These are phyloP conservation scores for Chlamydomonas applanata DNA, from an alignment of 139 green algal genomes.

Conservation along the genomic window DNA sequence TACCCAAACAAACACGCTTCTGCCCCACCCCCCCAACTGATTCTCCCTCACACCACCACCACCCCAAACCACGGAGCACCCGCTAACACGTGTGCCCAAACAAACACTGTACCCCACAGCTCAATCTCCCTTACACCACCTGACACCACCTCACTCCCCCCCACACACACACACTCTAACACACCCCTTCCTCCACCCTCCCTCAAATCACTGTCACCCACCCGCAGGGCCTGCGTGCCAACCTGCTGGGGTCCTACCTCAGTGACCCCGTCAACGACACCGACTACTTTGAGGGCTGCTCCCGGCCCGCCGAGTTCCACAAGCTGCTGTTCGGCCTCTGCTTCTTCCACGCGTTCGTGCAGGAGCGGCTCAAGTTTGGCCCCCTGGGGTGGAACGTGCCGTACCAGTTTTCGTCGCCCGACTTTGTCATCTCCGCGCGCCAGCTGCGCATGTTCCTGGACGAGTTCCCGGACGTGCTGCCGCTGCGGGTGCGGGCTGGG, in stretches of 20 bases:
- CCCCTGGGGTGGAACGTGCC: conserved; percentile 81
- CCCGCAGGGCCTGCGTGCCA: conserved; percentile 51
- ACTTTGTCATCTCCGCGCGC: conserved; percentile 67
- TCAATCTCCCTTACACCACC: no score
- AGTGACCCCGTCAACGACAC: conserved; percentile 49
- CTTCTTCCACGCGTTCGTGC: conserved; percentile 64
- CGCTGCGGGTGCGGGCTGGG: conserved; percentile 5
- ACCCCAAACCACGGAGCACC: no score
- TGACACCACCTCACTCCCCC: not conserved
- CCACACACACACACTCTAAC: not conserved
- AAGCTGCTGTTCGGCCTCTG: conserved; percentile 62
- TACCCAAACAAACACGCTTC: no score
- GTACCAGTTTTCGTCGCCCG: conserved; percentile 70
- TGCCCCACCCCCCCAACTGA: no score
- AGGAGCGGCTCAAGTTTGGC: conserved; percentile 79
- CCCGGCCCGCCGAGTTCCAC: conserved; percentile 28
- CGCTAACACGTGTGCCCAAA: no score
- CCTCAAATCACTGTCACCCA: conserved; percentile 17
- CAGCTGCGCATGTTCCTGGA: conserved; percentile 81
- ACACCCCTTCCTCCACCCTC: not conserved
- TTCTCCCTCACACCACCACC: no score
- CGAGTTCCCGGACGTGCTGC: conserved; percentile 43
- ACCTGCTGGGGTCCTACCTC: conserved; percentile 55
- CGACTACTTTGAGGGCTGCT: conserved; percentile 48
- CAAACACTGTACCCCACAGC: no score